These are phyloP conservation scores for Oryza meyeriana DNA, from an alignment of 176 grass and related monocot species.

Conservation along the genomic window DNA sequence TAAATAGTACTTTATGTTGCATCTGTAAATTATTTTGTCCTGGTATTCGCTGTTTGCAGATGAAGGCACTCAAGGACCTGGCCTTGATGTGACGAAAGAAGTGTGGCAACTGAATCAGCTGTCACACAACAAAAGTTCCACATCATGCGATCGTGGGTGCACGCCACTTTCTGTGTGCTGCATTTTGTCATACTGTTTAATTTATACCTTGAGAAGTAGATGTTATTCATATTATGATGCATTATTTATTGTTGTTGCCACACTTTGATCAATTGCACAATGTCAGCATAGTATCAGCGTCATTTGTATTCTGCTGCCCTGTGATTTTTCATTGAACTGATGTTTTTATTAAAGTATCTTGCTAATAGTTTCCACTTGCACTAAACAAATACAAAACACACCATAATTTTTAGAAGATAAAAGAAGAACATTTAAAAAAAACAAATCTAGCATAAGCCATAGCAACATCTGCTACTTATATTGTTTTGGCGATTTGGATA, in stretches of 20 bases:
- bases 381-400: too few relatives aligned
- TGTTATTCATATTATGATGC: not conserved
- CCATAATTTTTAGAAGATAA: too few relatives aligned
- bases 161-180: constrained; percentile 38
- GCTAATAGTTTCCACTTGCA: not conserved
- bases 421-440: not conserved
- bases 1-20: constrained; percentile 6
- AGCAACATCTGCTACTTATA: not conserved
- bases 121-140: constrained; percentile 79
- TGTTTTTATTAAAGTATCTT: not conserved
- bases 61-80: constrained; percentile 88
- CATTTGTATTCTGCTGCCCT: not conserved
- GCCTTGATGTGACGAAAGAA: constrained; percentile 92
- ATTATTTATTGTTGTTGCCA: constrained; percentile 9
- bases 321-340: not conserved
- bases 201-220: constrained; percentile 21
- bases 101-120: constrained; percentile 71
- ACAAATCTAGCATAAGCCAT: not conserved
- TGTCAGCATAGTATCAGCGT: not conserved
- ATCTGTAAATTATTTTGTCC: constrained; percentile 33
- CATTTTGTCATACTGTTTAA: constrained; percentile 20
- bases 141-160: constrained; percentile 80
- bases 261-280: not conserved
- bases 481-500: not conserved
- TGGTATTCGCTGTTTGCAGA: constrained; percentile 62